A percentile compares a stretch with the other conserved stretches of the same genome.
Evolutionary conservation across 345 rosid species (phyloP).

Genomic region (Dovyalis caffra): DNA sequence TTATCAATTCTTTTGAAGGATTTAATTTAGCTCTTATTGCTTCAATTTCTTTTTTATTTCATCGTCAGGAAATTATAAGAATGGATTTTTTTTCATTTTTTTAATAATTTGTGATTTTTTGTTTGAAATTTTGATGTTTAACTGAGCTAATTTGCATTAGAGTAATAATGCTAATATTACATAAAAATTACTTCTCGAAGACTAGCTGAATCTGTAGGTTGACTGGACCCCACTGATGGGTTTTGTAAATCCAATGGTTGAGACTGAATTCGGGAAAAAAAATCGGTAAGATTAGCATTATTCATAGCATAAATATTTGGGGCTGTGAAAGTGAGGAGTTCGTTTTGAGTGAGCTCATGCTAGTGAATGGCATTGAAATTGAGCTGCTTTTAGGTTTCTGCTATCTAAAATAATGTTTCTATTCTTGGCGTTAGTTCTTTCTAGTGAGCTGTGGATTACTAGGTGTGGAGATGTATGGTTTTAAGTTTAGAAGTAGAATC

Average conservation of each 20-base stretch:
- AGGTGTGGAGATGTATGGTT: too few relatives aligned
- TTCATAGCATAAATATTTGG: background rate
- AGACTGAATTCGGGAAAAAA: background rate
- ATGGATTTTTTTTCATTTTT: background rate
- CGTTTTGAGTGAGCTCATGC: background rate
- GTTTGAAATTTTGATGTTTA: background rate
- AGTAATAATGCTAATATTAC: too few relatives aligned
- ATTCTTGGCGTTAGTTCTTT: background rate
- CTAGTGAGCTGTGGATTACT: background rate
- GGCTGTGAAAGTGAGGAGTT: background rate
- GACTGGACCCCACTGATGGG: background rate
- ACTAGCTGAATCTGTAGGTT: background rate
- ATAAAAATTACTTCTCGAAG: background rate
- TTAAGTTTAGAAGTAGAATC: too few relatives aligned
- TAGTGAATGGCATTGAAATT: background rate
- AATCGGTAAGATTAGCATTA: background rate
- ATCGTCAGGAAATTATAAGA: background rate
- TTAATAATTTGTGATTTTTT: background rate
- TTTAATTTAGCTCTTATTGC: background rate
- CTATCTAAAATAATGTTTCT: background rate
- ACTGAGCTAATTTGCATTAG: constrained; percentile 7
- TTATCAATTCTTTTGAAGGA: too few relatives aligned
- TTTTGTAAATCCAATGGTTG: background rate
- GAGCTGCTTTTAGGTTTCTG: background rate
- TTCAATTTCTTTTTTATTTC: background rate